Percentiles rank a stretch among this genome's conserved stretches.
Evolutionary conservation across 2,329 filamentous ascomycete genomes (phyloP).

Genomic region (Purpureocillium lavendulum): DNA sequence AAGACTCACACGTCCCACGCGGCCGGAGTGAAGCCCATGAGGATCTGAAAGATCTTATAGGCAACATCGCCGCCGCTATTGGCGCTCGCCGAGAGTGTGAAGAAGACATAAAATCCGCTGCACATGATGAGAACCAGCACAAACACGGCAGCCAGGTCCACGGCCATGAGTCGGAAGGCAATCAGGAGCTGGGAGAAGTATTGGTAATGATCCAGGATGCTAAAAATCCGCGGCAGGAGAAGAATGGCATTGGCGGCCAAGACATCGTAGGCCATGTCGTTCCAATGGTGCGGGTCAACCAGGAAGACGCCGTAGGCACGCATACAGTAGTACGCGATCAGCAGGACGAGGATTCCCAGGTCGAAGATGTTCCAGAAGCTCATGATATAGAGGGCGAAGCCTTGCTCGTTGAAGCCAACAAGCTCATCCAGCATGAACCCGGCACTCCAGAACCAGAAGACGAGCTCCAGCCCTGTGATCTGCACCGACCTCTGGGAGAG

Average conservation of each 20-base stretch:
- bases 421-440: slow-evolving; percentile 96
- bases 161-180: slow-evolving; percentile 87
- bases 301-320: slow-evolving; percentile 81
- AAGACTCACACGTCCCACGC: slow-evolving; percentile 74
- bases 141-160: slow-evolving; percentile 79
- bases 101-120: slow-evolving; percentile 93
- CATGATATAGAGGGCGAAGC: slow-evolving; percentile 93
- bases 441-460: slow-evolving; percentile 98
- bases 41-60: slow-evolving; percentile 84
- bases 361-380: slow-evolving; percentile 98
- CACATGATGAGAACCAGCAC: slow-evolving; percentile 79
- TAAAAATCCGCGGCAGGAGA: slow-evolving; percentile 84
- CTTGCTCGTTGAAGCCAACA: slow-evolving; percentile 93
- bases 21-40: slow-evolving; percentile 93
- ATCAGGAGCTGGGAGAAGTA: slow-evolving; percentile 95
- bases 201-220: slow-evolving; percentile 85
- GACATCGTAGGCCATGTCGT: slow-evolving; percentile 87
- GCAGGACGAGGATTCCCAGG: slow-evolving; percentile 75
- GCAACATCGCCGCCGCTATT: slow-evolving; percentile 68
- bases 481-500: slow-evolving; percentile 64
- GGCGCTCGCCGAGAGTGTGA: slow-evolving; percentile 69
- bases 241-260: slow-evolving; percentile 85
- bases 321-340: slow-evolving; percentile 85
- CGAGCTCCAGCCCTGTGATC: slow-evolving; percentile 75
- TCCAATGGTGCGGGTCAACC: slow-evolving; percentile 65